Conservation (phyloP, 1,284 basidiomycete species). For the Apiotrichum sp. region DNA sequence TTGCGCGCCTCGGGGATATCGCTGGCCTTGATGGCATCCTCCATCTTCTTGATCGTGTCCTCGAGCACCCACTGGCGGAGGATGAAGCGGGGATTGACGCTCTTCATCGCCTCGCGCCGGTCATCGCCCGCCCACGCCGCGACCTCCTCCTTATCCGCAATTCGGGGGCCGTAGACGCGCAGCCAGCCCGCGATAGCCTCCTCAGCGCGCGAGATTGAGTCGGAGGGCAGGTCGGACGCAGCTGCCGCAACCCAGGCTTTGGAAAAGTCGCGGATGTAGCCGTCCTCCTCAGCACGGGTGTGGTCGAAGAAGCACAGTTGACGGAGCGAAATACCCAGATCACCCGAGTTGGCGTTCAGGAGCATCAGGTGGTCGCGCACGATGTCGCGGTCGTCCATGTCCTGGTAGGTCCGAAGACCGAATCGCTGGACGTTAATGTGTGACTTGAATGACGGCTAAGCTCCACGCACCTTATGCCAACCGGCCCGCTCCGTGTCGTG, state of each 20-base stretch:
- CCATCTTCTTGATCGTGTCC: slow-evolving; percentile 70
- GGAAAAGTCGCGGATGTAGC: slow-evolving; percentile 51
- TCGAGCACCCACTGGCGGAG: slow-evolving; percentile 89
- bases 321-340: slow-evolving; percentile 79
- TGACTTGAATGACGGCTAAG: neutral
- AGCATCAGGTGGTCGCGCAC: slow-evolving; percentile 62
- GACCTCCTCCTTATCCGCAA: slow-evolving; percentile 43
- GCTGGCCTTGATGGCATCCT: slow-evolving; percentile 60
- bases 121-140: slow-evolving; percentile 7
- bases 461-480: slow-evolving; percentile 58
- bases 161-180: slow-evolving; percentile 58
- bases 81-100: slow-evolving; percentile 77
- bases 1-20: slow-evolving; percentile 23
- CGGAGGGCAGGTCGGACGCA: slow-evolving; percentile 50
- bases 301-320: slow-evolving; percentile 61
- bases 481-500: slow-evolving; percentile 58
- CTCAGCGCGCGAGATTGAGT: slow-evolving; percentile 47
- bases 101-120: slow-evolving; percentile 33
- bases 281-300: slow-evolving; percentile 25
- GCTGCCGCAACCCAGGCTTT: slow-evolving; percentile 51
- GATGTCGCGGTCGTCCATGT: slow-evolving; percentile 55
- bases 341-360: slow-evolving; percentile 63
- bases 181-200: slow-evolving; percentile 62
- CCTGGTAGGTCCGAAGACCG: slow-evolving; percentile 56
- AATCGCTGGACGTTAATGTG: slow-evolving; percentile 56